Base-by-base conservation (phyloP, 2,329 filamentous ascomycete genomes). In the Juglanconis oblonga region DNA sequence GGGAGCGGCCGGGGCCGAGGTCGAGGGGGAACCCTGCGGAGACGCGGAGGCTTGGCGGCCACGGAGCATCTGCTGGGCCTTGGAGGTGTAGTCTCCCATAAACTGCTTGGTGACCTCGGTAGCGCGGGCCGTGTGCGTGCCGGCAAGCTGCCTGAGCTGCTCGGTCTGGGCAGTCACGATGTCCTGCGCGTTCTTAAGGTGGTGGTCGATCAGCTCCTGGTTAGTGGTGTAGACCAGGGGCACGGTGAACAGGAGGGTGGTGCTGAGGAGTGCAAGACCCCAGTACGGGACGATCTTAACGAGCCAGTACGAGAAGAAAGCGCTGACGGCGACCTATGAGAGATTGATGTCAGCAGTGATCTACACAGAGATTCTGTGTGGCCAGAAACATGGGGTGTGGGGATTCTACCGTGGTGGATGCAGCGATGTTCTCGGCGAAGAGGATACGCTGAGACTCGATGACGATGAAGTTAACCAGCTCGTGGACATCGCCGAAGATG, bases 221-320 rank as follows among this genome's bases (percentile, higher is more conserved):
- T 90, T 90, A 68, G 80, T 79, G 67, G 80, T 81, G 76, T 90
- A 90, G 70, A 88, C 68, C 55, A 89, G 78, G 35, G 87, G 87
- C 11, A 77, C 79, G 61, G 87, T 77, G 77, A 90, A 90, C 61
- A 82, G 69, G 53, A 84, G 72, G 11, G 84, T 84, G 61, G 84
- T 84, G 64, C 75, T 77, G 67, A 89, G 78, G 64, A 90, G 74
- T 51, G 85, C 77, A 64, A 90, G 82, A 40, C 85, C 86, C 87
- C 87, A 90, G 78, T 87, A 83, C 40, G 87, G 87, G 52, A 90
- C 81, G 63, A 89, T 77, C 79, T 89, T 90, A 74, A 87, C 82
- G 44, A 90, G 79, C 72, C 81, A 86, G 76, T 89, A 89, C 31
- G 86, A 86, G 64, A 88, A 64, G 73, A 89, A 87, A 52, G 87